phyloP scores from a whole-genome alignment of 2,329 filamentous ascomycete species.

The Talaromyces sp. region DNA sequence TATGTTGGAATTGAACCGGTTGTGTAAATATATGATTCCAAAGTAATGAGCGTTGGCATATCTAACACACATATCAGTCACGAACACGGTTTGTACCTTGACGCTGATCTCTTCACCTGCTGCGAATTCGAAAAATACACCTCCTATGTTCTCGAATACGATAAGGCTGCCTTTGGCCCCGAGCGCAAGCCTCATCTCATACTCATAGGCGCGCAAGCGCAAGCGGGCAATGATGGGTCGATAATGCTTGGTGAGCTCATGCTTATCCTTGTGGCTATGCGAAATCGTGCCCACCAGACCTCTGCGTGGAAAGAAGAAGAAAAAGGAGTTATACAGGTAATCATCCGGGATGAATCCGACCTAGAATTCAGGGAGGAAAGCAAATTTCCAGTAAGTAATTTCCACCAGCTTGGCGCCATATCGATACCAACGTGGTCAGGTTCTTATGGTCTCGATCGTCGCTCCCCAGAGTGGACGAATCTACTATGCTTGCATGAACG shows the following conservation, averaged over 20 bases:
- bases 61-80: no score
- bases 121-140: no score
- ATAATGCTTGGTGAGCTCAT: constrained; percentile 5
- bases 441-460: constrained; percentile 5
- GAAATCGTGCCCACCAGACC: constrained; percentile 5
- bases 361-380: constrained; percentile 1
- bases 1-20: no score
- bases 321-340: not conserved
- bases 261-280: constrained; percentile 1
- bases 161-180: not conserved
- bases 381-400: constrained; percentile 5
- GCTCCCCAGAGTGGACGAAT: constrained; percentile 3
- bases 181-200: constrained; percentile 2
- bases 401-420: not conserved
- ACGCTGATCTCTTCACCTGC: no score
- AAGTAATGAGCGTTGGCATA: no score
- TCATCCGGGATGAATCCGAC: not conserved
- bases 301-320: not conserved
- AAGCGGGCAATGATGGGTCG: not conserved
- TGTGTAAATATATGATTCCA: no score
- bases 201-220: not conserved
- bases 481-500: constrained; percentile 5
- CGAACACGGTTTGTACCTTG: no score
- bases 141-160: not conserved
- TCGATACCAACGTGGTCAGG: not conserved